Evolutionary conservation across 2,329 filamentous ascomycete species (phyloP), one percentile per base, ranked within the genome.

Genomic region (Macroventuria anomochaeta): DNA sequence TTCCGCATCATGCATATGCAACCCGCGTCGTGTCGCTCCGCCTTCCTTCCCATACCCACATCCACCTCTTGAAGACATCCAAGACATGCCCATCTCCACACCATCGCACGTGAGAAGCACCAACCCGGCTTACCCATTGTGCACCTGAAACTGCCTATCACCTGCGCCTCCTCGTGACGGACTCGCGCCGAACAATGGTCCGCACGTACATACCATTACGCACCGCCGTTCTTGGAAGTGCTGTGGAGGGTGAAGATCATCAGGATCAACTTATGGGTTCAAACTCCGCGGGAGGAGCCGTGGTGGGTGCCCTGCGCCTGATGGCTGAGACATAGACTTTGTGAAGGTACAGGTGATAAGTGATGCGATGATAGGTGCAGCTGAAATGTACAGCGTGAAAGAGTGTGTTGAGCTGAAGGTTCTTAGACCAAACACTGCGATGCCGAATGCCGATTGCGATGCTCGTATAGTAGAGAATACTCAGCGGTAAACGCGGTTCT

Each of bases 131-230:
- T 29, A 20, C 23, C 44, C 28, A 46, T 26, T 40, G 15, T 20
- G 13, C 51, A 49, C 8, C 21, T 54, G 44, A 46, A 54, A 49
- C 44, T 11, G 44, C 44, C 18, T n/a, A 54, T 54, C 51, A 49
- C 34, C 44, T 49, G 51, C 39, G 40, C 28, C 28, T 13, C 44
- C 44, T 36, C 29, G 51, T 54, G 44, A 54, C 40, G 28, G 29
- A 31, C 33, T 36, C 28, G 38, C 23, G 44, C 33, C 51, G 39
- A 41, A 33, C 26, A n/a, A 12, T 21, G 28, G 18, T 34, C 38
- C 39, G 51, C 33, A 29, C 3, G 8, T 34, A n/a, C 26, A 34
- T 29, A 46, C 36, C 17, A 40, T 31, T 29, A 52, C 17, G 17
- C 23, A 40, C 36, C 26, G 32, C 15, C 28, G 11, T 46, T 44